These are phyloP conservation scores for Thymus quinquecostatus DNA, from an alignment of 257 asterid genomes.

Conservation along the genomic window DNA sequence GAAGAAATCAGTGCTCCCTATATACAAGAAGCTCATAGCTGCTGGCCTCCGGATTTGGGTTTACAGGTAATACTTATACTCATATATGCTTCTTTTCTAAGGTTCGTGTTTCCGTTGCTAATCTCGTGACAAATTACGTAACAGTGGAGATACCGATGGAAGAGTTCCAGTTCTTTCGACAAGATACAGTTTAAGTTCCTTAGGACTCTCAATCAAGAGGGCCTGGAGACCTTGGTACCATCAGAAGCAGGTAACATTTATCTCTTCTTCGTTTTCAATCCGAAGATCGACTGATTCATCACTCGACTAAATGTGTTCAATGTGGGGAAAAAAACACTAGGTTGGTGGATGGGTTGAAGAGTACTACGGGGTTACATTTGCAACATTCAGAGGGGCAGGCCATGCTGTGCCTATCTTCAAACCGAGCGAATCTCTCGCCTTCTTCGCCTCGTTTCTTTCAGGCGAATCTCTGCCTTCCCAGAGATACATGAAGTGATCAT, in stretches of 20 bases:
- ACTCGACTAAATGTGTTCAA: too few relatives aligned
- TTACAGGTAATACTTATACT: slow-evolving; percentile 55
- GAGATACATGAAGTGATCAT: slow-evolving; percentile 29
- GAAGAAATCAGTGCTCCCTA: slow-evolving; percentile 72
- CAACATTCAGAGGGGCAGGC: slow-evolving; percentile 93
- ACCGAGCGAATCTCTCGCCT: slow-evolving; percentile 74
- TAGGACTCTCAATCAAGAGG: slow-evolving; percentile 65
- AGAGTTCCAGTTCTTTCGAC: slow-evolving; percentile 88
- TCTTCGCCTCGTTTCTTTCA: slow-evolving; percentile 71
- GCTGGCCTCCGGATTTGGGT: slow-evolving; percentile 83
- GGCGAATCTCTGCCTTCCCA: slow-evolving; percentile 68
- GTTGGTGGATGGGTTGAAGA: slow-evolving; percentile 95
- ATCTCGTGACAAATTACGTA: not conserved
- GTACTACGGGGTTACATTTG: slow-evolving; percentile 81
- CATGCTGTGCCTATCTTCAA: slow-evolving; percentile 92
- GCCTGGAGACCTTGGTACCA: slow-evolving; percentile 98
- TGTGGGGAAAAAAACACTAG: slow-evolving; percentile 26
- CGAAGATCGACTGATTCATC: too few relatives aligned
- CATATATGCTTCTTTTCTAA: not conserved
- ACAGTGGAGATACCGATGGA: slow-evolving; percentile 92
- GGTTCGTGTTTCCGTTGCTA: not conserved
- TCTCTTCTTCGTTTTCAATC: not conserved
- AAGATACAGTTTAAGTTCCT: slow-evolving; percentile 70
- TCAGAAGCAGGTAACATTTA: slow-evolving; percentile 63
- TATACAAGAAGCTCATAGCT: slow-evolving; percentile 77